Evolutionary conservation across 192 early-diverging fungal species (phyloP).

Genomic region (Linnemannia hyalina): DNA sequence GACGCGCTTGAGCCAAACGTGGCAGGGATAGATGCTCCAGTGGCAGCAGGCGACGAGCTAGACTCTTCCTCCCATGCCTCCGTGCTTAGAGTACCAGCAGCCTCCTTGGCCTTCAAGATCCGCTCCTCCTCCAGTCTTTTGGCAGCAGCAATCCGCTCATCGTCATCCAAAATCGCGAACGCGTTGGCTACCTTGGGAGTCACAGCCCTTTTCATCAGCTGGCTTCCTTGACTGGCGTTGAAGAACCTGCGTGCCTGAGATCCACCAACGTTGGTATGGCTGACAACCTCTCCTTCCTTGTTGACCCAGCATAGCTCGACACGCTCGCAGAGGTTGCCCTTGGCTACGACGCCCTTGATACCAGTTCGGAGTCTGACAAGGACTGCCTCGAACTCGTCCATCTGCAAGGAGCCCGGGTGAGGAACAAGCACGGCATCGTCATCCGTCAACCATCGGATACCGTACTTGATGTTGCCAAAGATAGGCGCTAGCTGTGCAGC

Average conservation of each 20-base stretch:
- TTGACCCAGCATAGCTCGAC: slow-evolving; percentile 72
- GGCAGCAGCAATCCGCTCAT: slow-evolving; percentile 48
- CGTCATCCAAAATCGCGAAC: slow-evolving; percentile 50
- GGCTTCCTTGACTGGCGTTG: slow-evolving; percentile 16
- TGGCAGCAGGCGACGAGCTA: background rate
- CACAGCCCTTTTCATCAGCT: slow-evolving; percentile 21
- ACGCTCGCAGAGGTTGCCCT: slow-evolving; percentile 45
- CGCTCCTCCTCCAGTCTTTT: slow-evolving; percentile 43
- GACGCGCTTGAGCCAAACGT: background rate
- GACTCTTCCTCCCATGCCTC: slow-evolving; percentile 54
- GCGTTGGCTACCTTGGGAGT: slow-evolving; percentile 35
- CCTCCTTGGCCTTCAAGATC: slow-evolving; percentile 52
- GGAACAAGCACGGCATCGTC: slow-evolving; percentile 65
- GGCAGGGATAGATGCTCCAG: background rate
- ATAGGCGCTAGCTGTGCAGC: slow-evolving; percentile 63
- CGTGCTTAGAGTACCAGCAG: slow-evolving; percentile 43
- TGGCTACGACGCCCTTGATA: slow-evolving; percentile 51
- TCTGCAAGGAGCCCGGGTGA: slow-evolving; percentile 55
- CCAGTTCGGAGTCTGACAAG: slow-evolving; percentile 58
- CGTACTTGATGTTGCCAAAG: slow-evolving; percentile 58
- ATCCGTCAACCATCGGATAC: slow-evolving; percentile 66
- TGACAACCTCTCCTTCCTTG: slow-evolving; percentile 61
- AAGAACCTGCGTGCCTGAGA: slow-evolving; percentile 43
- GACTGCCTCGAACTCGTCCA: slow-evolving; percentile 65
- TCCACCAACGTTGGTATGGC: slow-evolving; percentile 53